Base-by-base conservation (phyloP, 441 rosid species). In the Euphorbia celastroides region DNA sequence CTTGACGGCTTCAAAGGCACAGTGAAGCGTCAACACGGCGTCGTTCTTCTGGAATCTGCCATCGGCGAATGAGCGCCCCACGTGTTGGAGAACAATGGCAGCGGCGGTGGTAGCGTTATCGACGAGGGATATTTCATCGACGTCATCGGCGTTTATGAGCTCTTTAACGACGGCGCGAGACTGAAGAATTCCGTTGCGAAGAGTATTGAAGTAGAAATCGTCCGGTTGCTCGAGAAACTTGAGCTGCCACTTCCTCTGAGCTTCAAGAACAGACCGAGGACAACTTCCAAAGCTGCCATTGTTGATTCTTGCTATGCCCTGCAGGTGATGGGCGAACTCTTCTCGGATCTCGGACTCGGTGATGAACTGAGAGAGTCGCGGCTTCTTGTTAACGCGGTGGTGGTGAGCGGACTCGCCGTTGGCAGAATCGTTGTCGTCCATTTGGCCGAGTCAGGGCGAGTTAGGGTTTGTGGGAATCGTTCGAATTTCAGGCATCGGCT, bases 281-380 rank as follows among this genome's bases (percentile, higher is more conserved):
- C 97, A 93, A 80, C 88, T 78, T 2, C 99, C 97, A 75, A 86
- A 93, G 83, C 99, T 93, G 32, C 97, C 99, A 82, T 89, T 93
- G 82, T 93, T 93, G 80, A 93, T 84, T 32, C 96, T 77, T 32
- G 96, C 91, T 34, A 88, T 64, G 64, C 79, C 79, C 16, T 79
- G 72, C 11, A 76, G 81, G 83, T 93, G 97, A 83, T 93, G 96
- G 59, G 96, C 80, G 86, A 93, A 93, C 77, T 93, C 93, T 41
- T 78, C 72, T 13, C 58, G 72, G 72, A 93, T 84, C 74, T 86
- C 89, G 12, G 77, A 7, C 12, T 78, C 89, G 62, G 87, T 64
- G 56, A 89, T 74, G 64, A 72, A 56, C 25, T 55, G 61, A 12
- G 72, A 30, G 17, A 80, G 65, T 44, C 84, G 90, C 22, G 87